Conservation (phyloP, 805 yeast species). For the Dipodascopsis uninucleata region DNA sequence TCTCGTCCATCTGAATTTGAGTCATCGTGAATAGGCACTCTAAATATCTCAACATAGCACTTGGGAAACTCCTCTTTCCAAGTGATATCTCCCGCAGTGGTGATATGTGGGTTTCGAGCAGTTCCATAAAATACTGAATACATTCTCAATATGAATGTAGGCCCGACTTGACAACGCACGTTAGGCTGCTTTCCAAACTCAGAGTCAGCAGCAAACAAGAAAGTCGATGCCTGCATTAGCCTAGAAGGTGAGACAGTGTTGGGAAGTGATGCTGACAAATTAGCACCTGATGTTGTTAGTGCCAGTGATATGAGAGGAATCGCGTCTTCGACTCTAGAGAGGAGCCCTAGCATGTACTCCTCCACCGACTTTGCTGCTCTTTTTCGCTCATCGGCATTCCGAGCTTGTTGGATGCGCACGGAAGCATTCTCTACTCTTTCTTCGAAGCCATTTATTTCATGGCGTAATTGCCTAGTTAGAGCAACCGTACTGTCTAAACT, state of each 20-base stretch:
- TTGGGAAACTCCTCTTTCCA: conserved; percentile 75
- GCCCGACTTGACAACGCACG: conserved; percentile 50
- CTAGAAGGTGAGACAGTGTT: conserved; percentile 60
- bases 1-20: conserved; percentile 10
- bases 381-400: conserved; percentile 30
- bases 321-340: conserved; percentile 56
- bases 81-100: conserved; percentile 45
- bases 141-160: conserved; percentile 52
- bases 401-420: conserved; percentile 32
- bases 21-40: conserved; percentile 29
- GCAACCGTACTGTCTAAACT: conserved; percentile 52
- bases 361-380: conserved; percentile 48
- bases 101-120: conserved; percentile 47
- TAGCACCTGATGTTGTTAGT: conserved; percentile 65
- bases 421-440: conserved; percentile 44
- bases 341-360: conserved; percentile 45
- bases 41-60: conserved; percentile 45
- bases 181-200: conserved; percentile 22
- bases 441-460: conserved; percentile 58
- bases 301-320: conserved; percentile 67
- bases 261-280: conserved; percentile 48
- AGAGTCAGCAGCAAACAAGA: conserved; percentile 42
- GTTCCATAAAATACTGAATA: conserved; percentile 52
- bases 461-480: conserved; percentile 52
- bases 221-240: conserved; percentile 57